A percentile compares a stretch with the other conserved stretches of the same genome.
Evolutionary conservation across 345 rosid genomes (phyloP).

Genomic region (Eucalyptus lansdowneana): DNA sequence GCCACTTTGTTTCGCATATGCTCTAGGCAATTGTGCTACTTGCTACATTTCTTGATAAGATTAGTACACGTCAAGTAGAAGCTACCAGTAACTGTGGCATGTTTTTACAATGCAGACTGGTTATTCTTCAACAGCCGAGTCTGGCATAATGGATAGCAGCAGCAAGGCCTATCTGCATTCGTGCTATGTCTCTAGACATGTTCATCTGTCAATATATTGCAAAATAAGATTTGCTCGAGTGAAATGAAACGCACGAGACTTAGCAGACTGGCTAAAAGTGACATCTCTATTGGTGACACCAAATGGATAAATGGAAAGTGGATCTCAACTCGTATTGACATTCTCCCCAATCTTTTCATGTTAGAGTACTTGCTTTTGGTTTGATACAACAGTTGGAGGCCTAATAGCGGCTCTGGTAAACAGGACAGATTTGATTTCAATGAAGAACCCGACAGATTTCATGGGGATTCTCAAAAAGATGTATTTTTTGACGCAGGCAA

Average conservation of each 20-base stretch:
- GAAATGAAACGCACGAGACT: not conserved
- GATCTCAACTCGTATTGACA: not conserved
- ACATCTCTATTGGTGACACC: not conserved
- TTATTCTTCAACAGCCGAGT: not conserved
- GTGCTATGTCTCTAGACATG: not conserved
- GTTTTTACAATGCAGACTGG: not conserved
- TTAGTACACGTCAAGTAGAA: not conserved
- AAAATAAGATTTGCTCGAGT: not conserved
- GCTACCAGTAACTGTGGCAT: not conserved
- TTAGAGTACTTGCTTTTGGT: constrained; percentile 10
- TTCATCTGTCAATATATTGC: not conserved
- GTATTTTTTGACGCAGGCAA: constrained; percentile 19
- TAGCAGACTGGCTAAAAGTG: not conserved
- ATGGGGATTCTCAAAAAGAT: not conserved
- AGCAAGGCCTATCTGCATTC: not conserved
- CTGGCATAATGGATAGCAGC: not conserved
- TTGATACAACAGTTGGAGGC: constrained; percentile 5
- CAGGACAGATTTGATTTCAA: not conserved
- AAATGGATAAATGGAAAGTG: not conserved
- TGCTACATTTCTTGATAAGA: not conserved
- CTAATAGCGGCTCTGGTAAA: constrained; percentile 1
- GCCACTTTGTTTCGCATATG: not conserved
- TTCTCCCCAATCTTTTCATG: not conserved
- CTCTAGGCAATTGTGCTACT: not conserved
- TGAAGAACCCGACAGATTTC: not conserved